Percentiles rank a stretch among this genome's conserved stretches.
Evolutionary conservation across 495 filamentous ascomycete genomes (phyloP).

Genomic region (Xylaria nigripes): DNA sequence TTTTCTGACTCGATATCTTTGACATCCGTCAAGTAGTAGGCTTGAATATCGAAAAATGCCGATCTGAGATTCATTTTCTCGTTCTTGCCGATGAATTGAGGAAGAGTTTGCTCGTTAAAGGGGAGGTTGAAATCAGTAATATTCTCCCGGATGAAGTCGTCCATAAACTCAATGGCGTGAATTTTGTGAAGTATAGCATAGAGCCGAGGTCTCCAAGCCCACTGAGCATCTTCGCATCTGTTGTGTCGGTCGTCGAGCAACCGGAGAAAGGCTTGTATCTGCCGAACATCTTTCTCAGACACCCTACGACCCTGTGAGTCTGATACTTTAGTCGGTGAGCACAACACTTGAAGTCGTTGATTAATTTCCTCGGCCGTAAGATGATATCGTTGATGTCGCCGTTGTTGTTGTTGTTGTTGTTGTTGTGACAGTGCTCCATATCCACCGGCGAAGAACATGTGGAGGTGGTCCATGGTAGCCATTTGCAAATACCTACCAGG

Average conservation of each 20-base stretch:
- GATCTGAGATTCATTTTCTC: conserved; percentile 28
- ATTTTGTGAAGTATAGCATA: conserved; percentile 11
- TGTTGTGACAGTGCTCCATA: background rate
- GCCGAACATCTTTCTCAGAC: background rate
- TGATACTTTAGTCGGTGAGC: background rate
- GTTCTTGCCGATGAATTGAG: conserved; percentile 37
- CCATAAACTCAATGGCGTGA: conserved; percentile 2
- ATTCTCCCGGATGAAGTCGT: conserved; percentile 6
- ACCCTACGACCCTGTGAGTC: background rate
- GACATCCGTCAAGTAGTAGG: conserved; percentile 38
- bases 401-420: background rate
- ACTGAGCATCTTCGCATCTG: background rate
- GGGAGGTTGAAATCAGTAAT: conserved; percentile 8
- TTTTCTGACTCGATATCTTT: conserved; percentile 11
- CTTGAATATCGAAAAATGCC: conserved; percentile 42
- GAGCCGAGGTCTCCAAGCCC: conserved; percentile 2
- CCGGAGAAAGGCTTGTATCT: background rate
- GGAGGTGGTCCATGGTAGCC: background rate
- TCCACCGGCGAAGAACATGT: background rate
- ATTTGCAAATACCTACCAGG: background rate
- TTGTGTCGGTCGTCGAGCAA: background rate
- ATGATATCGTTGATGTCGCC: background rate
- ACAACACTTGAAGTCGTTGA: background rate
- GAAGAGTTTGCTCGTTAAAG: conserved; percentile 10
- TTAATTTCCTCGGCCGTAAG: background rate